phyloP scores from a whole-genome alignment of 2,329 filamentous ascomycete species.

The Phialophora macrospora region DNA sequence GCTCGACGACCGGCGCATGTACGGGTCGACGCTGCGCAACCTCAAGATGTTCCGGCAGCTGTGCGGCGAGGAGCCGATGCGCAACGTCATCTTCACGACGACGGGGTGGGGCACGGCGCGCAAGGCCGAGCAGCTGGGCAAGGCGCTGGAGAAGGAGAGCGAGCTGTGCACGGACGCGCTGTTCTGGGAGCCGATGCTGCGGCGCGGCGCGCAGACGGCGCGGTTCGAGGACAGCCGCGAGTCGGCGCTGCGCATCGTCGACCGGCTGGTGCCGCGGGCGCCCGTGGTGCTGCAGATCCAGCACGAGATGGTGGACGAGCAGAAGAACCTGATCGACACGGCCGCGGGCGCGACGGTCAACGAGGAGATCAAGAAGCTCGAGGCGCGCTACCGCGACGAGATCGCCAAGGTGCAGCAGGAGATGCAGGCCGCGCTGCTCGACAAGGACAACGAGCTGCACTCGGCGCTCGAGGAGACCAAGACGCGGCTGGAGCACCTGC shows the following conservation, averaged over 20 bases:
- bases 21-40: constrained; percentile 24
- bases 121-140: not conserved
- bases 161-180: not conserved
- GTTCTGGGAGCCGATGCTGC: constrained; percentile 4
- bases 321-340: constrained; percentile 16
- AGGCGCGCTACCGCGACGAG: not conserved
- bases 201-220: not conserved
- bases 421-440: not conserved
- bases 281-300: constrained; percentile 16
- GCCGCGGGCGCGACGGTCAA: constrained; percentile 11
- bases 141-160: not conserved
- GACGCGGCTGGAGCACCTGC: not conserved
- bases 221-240: not conserved
- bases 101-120: constrained; percentile 22
- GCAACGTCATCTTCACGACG: constrained; percentile 23
- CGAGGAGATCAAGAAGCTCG: constrained; percentile 11
- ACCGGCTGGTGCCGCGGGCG: not conserved
- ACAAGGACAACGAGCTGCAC: constrained; percentile 1
- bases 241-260: constrained; percentile 16
- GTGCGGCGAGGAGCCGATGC: constrained; percentile 13
- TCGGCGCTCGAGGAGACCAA: not conserved
- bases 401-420: not conserved
- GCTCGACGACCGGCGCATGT: constrained; percentile 27
- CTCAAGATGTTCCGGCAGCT: constrained; percentile 29
- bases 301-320: constrained; percentile 23